Evolutionary conservation across 2,329 filamentous ascomycete genomes (phyloP).

Genomic region (Phialophora macrospora): DNA sequence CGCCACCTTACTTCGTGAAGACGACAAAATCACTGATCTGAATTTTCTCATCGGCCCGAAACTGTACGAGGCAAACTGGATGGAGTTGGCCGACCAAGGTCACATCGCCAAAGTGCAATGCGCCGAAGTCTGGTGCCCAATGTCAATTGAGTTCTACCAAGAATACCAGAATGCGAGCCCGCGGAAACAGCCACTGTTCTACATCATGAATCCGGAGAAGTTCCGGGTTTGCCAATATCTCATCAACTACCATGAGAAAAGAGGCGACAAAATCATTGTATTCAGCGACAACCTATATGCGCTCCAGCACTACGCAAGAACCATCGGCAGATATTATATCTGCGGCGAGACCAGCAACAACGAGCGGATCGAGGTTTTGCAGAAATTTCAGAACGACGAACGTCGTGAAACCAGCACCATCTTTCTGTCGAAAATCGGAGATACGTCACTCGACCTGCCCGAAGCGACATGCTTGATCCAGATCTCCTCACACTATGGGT

Average conservation of each 20-base stretch:
- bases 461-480: conserved; percentile 97
- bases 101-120: conserved; percentile 98
- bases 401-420: conserved; percentile 75
- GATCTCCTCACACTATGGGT: conserved; percentile 96
- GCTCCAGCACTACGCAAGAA: conserved; percentile 80
- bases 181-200: conserved; percentile 71
- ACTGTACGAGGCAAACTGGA: conserved; percentile 98
- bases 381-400: conserved; percentile 94
- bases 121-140: conserved; percentile 98
- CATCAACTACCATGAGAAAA: conserved; percentile 95
- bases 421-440: conserved; percentile 95
- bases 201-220: conserved; percentile 97
- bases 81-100: conserved; percentile 94
- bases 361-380: conserved; percentile 83
- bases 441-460: conserved; percentile 95
- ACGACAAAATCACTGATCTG: conserved; percentile 96
- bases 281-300: conserved; percentile 98
- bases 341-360: conserved; percentile 85
- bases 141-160: conserved; percentile 97
- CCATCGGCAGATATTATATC: conserved; percentile 85
- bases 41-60: conserved; percentile 98
- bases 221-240: conserved; percentile 97
- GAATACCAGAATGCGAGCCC: conserved; percentile 80
- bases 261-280: conserved; percentile 97
- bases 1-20: conserved; percentile 89